Evolutionary conservation across 1,284 basidiomycete species (phyloP).

Genomic region (Ceratobasidium sp.): DNA sequence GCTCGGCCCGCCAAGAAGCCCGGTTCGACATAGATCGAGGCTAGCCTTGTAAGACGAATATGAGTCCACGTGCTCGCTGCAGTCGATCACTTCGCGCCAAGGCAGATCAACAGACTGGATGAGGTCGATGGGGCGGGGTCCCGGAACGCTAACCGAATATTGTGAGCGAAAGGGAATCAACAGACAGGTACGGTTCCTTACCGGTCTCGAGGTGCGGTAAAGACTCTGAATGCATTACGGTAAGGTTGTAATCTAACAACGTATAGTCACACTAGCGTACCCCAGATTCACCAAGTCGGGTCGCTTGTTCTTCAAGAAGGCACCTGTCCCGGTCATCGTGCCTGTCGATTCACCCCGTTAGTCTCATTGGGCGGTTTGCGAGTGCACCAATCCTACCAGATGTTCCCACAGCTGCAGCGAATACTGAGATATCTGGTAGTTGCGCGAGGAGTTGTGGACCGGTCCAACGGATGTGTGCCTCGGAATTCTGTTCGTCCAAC

Average conservation of each 20-base stretch:
- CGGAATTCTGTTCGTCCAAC: constrained; percentile 20
- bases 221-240: constrained; percentile 3
- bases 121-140: constrained; percentile 30
- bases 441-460: constrained; percentile 29
- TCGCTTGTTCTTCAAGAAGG: constrained; percentile 32
- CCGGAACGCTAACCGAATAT: constrained; percentile 26
- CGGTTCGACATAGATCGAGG: constrained; percentile 34
- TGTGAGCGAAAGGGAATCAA: neutral
- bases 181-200: neutral
- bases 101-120: constrained; percentile 33
- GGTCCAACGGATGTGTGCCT: constrained; percentile 40
- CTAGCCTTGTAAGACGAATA: neutral
- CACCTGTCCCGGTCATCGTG: constrained; percentile 34
- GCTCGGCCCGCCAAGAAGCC: constrained; percentile 32
- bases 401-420: constrained; percentile 34
- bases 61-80: constrained; percentile 27
- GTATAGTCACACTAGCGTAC: constrained; percentile 12
- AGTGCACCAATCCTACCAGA: constrained; percentile 5
- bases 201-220: constrained; percentile 39
- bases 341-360: neutral
- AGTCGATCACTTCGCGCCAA: constrained; percentile 40
- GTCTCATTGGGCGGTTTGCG: too few relatives aligned
- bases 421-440: constrained; percentile 20
- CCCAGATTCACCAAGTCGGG: constrained; percentile 38
- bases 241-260: neutral